A percentile compares a stretch with the other conserved stretches of the same genome.
Conservation (phyloP, 176 grass and related monocot genomes). For the Tillandsia fasciculata region DNA sequence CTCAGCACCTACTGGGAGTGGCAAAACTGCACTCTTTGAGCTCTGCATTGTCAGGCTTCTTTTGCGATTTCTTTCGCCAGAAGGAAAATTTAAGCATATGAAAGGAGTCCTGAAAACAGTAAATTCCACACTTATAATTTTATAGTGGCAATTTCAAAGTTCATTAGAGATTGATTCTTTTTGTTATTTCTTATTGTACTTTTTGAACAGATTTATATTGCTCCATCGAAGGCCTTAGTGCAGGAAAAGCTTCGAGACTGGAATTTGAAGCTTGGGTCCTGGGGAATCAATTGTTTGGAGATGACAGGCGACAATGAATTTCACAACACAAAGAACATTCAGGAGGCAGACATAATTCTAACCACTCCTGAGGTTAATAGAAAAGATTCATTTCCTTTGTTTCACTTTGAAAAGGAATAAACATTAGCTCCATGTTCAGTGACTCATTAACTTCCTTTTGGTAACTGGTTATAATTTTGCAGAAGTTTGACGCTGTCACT, state of each 20-base stretch:
- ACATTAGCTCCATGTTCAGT: neutral
- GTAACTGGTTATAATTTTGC: constrained; percentile 14
- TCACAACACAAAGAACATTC: constrained; percentile 48
- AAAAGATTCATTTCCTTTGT: constrained; percentile 12
- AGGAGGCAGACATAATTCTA: constrained; percentile 80
- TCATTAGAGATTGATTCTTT: neutral
- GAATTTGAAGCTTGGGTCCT: constrained; percentile 47
- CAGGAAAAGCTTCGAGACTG: constrained; percentile 94
- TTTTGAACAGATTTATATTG: constrained; percentile 68
- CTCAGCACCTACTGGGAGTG: constrained; percentile 91
- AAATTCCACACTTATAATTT: constrained; percentile 24
- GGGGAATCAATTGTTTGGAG: constrained; percentile 81
- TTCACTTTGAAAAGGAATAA: neutral
- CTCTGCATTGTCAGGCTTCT: constrained; percentile 88
- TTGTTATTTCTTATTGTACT: constrained; percentile 14
- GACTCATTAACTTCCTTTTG: constrained; percentile 6
- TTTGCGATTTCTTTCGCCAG: constrained; percentile 66
- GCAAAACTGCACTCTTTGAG: constrained; percentile 88
- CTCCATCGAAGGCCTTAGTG: constrained; percentile 83
- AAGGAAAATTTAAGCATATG: constrained; percentile 54
- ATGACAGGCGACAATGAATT: constrained; percentile 88
- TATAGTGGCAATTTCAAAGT: neutral
- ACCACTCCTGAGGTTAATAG: constrained; percentile 78
- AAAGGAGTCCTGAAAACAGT: constrained; percentile 91
- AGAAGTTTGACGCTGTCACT: constrained; percentile 93